Evolutionary conservation across 106 monocot species (phyloP), one percentile per base, ranked within the genome.

Genomic region (Dactylorhiza incarnata): DNA sequence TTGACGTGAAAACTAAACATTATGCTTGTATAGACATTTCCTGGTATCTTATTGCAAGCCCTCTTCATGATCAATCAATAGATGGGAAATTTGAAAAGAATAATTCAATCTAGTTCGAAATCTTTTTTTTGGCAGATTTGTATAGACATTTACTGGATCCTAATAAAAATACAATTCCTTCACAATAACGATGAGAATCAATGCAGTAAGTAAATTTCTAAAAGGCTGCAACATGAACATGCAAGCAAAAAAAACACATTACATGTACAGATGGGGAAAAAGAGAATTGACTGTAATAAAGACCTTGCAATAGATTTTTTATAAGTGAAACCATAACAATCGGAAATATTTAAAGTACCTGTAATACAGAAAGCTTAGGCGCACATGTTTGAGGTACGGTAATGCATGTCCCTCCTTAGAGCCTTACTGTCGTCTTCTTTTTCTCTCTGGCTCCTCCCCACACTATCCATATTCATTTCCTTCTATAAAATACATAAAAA

Each of bases 381-480:
- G 97, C 97, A 74, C 97, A 99, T 0, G 87, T 65, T 49, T 94
- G 97, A 65, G 97, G 97, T 61, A 89, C 88, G 1, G 84, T 51
- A 75, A 99, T 99, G n/a, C n/a, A n/a, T n/a, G 52, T 94, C 97
- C 78, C 97, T 94, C 79, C 97, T 88, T 68, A 88, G 75, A 74
- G 82, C 83, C 80, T 75, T 91, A 1, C 72, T 86, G 2, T 87
- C 86, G 65, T 91, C 90, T 74, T 96, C 93, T 79, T 91, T 97
- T 84, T 81, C n/a, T 86, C 84, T 94, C 91, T 1, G 94, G 91
- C 73, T 99, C 97, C 82, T 99, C 97, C 17, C 94, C 99, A 25
- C 99, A 94, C 73, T 99, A 94, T 29, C 99, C 99, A 81, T 99
- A 99, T 76, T 99, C 99, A 76, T 99, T 99, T 26, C 99, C 99